Evolutionary conservation across 2,329 filamentous ascomycete genomes (phyloP).

Genomic region (Phialophora chinensis): DNA sequence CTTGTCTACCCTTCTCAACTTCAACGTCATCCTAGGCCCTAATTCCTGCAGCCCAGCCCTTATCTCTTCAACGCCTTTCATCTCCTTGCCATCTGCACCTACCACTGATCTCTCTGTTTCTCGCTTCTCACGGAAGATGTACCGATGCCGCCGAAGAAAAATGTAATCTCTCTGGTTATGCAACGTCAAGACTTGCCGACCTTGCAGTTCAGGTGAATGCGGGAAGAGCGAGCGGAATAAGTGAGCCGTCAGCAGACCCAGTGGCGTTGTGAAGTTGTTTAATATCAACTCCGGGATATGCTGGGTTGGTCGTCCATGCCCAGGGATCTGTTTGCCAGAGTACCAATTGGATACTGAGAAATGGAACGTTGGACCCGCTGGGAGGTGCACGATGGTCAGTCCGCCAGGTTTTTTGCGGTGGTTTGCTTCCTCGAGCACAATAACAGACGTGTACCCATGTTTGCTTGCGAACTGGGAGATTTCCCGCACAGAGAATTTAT

Average conservation of each 20-base stretch:
- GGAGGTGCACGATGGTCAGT: constrained; percentile 82
- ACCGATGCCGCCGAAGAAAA: constrained; percentile 87
- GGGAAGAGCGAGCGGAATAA: constrained; percentile 83
- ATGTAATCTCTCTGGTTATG: constrained; percentile 98
- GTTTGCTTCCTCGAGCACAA: constrained; percentile 75
- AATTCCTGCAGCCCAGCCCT: constrained; percentile 88
- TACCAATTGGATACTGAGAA: constrained; percentile 91
- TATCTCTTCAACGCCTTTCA: constrained; percentile 84
- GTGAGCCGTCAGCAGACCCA: constrained; percentile 85
- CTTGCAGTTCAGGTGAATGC: constrained; percentile 78
- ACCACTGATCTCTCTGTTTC: constrained; percentile 85
- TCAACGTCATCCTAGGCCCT: constrained; percentile 82
- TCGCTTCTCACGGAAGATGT: constrained; percentile 89
- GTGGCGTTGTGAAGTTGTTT: constrained; percentile 92
- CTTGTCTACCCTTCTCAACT: constrained; percentile 88
- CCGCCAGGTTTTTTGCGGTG: constrained; percentile 84
- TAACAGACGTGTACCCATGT: constrained; percentile 79
- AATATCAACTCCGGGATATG: constrained; percentile 89
- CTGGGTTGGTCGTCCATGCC: constrained; percentile 86
- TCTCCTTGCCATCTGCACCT: constrained; percentile 78
- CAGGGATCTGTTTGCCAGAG: constrained; percentile 83
- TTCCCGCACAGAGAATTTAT: constrained; percentile 92
- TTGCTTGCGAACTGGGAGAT: constrained; percentile 85
- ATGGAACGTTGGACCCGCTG: constrained; percentile 86
- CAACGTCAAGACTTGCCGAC: constrained; percentile 86